These are phyloP conservation scores for Auricularia sp. DNA, from an alignment of 768 basidiomycete species.

Conservation along the genomic window DNA sequence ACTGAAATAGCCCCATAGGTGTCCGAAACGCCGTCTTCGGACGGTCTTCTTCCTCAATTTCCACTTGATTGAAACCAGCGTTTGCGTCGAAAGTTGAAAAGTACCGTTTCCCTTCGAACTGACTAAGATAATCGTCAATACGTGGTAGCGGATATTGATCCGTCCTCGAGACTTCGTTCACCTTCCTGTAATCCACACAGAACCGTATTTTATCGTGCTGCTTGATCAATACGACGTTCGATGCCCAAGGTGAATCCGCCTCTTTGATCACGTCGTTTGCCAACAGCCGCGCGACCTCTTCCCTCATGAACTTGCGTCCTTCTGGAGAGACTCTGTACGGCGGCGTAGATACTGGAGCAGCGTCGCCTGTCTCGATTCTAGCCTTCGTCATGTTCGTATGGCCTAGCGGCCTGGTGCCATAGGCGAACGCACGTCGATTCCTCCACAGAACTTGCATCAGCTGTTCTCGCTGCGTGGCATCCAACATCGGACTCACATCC, in stretches of 20 bases:
- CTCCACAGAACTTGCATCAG: not conserved
- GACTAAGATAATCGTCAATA: conserved; percentile 19
- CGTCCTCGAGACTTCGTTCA: conserved; percentile 16
- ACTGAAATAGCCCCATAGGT: conserved; percentile 31
- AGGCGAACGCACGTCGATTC: not conserved
- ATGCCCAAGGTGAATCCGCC: conserved; percentile 27
- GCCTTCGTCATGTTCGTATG: no score
- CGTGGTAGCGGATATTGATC: conserved; percentile 21
- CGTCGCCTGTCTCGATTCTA: no score
- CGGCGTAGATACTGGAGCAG: no score
- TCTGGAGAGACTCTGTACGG: no score
- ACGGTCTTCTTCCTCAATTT: conserved; percentile 9
- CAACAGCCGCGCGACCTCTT: no score
- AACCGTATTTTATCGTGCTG: no score
- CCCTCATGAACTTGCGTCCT: no score
- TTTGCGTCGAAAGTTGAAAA: conserved; percentile 27
- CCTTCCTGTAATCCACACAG: no score
- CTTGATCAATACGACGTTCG: no score
- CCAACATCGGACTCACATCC: not conserved
- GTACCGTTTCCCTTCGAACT: conserved; percentile 20
- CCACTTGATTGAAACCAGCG: conserved; percentile 23
- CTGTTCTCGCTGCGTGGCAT: not conserved
- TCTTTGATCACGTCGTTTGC: conserved; percentile 27
- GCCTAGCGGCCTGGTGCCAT: no score
- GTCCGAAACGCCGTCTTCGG: conserved; percentile 29